Base-by-base conservation (phyloP, 257 asterid genomes). In the Capsicum pubescens region DNA sequence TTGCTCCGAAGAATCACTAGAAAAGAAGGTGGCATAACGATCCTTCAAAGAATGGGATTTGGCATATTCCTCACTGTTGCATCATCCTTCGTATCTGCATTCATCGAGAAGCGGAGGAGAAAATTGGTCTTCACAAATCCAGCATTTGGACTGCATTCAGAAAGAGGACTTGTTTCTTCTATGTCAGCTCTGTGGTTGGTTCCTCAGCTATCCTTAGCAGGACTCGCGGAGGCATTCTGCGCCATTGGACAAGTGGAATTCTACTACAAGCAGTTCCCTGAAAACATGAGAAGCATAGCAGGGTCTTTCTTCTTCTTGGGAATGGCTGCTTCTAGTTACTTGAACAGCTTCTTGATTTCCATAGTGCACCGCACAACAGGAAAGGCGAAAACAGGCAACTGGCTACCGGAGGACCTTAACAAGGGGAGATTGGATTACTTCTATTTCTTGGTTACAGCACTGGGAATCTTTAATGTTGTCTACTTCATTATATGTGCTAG, bases 381-480 rank as follows among this genome's bases (percentile, higher is more conserved):
- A 87, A 83, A 87, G 0, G 79, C 86, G 3, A 14, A 87, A 3
- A 67, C 83, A 0, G 94, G 94, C 8, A 91, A 91, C 71, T 95
- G 99, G 99, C 81, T 94, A 82, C 94, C 98, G 0, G 97, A 95
- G 61, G 98, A 94, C 85, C 86, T 95, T 9, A 94, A 94, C 80
- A 84, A 94, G 84, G 99, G 97, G 83, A 89, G 91, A 72, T 42
- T 94, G 84, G 98, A 95, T 68, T 90, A 91, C 21, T 95, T 91
- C 82, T 93, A 92, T 67, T 93, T 91, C 87, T 58, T 93, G 8
- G 80, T 91, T 60, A 87, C 93, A 8, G 93, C 57, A 1, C 42
- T 93, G 61, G 92, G 90, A 21, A 80, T 83, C 17, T 12, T 92
- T 10, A 93, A 94, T 70, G 87, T 92, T 15, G 76, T 81, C 8